These are phyloP conservation scores for Fusarium buharicum DNA, from an alignment of 2,329 filamentous ascomycete species.

Conservation along the genomic window DNA sequence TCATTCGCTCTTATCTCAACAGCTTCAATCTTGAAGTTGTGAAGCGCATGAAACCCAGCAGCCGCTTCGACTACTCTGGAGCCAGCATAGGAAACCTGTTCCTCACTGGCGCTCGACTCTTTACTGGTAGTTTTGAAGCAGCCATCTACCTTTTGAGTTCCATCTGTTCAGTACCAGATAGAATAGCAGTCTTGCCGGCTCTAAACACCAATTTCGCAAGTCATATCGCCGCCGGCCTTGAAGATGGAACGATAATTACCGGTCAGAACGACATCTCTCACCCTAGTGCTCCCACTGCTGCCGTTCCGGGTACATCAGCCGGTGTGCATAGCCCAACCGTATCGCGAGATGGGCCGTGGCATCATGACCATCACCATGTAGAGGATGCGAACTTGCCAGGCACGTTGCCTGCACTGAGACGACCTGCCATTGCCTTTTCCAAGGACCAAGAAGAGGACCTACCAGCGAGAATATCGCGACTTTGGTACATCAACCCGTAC, in stretches of 20 bases:
- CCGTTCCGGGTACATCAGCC: constrained; percentile 47
- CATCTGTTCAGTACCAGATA: constrained; percentile 83
- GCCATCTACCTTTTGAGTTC: constrained; percentile 90
- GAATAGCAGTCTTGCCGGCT: constrained; percentile 83
- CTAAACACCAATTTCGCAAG: constrained; percentile 96
- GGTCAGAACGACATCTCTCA: constrained; percentile 95
- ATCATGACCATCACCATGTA: constrained; percentile 71
- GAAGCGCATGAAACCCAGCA: constrained; percentile 77
- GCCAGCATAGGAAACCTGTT: constrained; percentile 84
- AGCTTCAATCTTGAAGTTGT: constrained; percentile 81
- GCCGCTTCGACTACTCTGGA: constrained; percentile 80
- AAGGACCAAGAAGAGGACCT: constrained; percentile 82
- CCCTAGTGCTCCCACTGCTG: constrained; percentile 72
- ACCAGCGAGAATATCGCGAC: constrained; percentile 77
- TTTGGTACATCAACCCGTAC: constrained; percentile 99
- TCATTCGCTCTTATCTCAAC: constrained; percentile 81
- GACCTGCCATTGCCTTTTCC: constrained; percentile 83
- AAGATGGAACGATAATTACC: constrained; percentile 80
- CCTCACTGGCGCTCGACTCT: constrained; percentile 84
- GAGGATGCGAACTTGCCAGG: constrained; percentile 86
- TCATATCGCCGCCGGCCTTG: constrained; percentile 87
- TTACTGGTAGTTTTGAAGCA: constrained; percentile 91
- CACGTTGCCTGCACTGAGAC: constrained; percentile 80
- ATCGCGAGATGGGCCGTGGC: constrained; percentile 59
- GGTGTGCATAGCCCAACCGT: constrained; percentile 46